Evolutionary conservation across 805 yeast genomes (phyloP), one percentile per base, ranked within the genome.

Genomic region (Hermanozyma aechmeae): DNA sequence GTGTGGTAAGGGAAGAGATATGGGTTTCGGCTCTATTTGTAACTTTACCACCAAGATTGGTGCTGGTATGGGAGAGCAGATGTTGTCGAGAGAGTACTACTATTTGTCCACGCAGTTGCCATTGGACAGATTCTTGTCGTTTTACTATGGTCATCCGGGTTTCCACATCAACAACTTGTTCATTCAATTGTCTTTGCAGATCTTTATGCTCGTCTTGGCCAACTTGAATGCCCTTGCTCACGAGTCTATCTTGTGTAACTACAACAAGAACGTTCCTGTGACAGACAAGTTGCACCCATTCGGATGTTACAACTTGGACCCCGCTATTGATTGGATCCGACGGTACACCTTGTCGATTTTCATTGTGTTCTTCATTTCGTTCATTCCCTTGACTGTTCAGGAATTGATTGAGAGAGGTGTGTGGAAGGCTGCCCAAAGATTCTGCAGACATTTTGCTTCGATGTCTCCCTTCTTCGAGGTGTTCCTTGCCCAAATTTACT

Each of bases 21-120:
- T 82, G 46, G 92, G 93, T 4, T 81, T 82, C 53, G 82, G 84
- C 3, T 80, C 92, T 3, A 81, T 82, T 46, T 66, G 79, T 53
- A 81, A 79, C 51, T 82, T 82, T 56, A 79, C 83, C 5, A 78
- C 89, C 14, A 82, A 82, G 47, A 81, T 82, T 52, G 93, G 93
- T 26, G 84, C 92, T 31, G 93, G 92, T 34, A 82, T 82, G 93
- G 89, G 92, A 27, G 93, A 82, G 46, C 93, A 82, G 48, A 75
- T 80, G 73, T 63, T 82, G 32, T 80, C 89, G 4, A 65, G 93
- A 43, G 93, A 82, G 50, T 81, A 81, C 53, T 82, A 73, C 51
- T 80, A 81, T 47, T 61, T 82, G 37, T 81, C 87, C 2, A 76
- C 86, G 3, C 84, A 79, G 38, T 58, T 82, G 21, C 85, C 89